phyloP scores from a whole-genome alignment of 805 yeast genomes.

The Ogataea allantospora region DNA sequence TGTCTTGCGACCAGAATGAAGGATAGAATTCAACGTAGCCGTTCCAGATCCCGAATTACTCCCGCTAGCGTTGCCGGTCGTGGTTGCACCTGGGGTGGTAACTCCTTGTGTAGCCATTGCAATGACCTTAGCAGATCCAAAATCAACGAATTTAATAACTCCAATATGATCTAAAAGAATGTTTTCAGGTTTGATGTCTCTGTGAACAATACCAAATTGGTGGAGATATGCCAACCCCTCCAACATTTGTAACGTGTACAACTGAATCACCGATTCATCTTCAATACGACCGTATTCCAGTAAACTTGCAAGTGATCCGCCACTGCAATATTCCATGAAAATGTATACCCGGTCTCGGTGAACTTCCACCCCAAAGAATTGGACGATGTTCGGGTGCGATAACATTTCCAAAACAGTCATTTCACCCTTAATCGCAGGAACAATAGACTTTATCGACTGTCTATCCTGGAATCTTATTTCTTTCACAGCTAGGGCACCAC shows the following conservation, averaged over 20 bases:
- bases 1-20: constrained; percentile 27
- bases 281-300: constrained; percentile 92
- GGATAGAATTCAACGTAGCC: constrained; percentile 17
- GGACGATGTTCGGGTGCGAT: constrained; percentile 94
- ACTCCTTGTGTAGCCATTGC: constrained; percentile 50
- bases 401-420: constrained; percentile 95
- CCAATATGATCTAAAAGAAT: constrained; percentile 88
- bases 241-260: constrained; percentile 85
- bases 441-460: constrained; percentile 77
- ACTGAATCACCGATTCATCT: constrained; percentile 89
- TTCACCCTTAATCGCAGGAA: constrained; percentile 89
- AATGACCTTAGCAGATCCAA: constrained; percentile 94
- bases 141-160: constrained; percentile 91
- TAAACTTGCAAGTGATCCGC: constrained; percentile 85
- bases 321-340: constrained; percentile 97
- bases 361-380: constrained; percentile 95
- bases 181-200: constrained; percentile 96
- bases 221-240: constrained; percentile 95
- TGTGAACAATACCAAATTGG: constrained; percentile 91
- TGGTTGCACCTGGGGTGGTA: constrained; percentile 6
- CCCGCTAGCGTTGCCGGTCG: constrained; percentile 8
- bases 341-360: constrained; percentile 93
- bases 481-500: constrained; percentile 95
- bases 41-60: constrained; percentile 13
- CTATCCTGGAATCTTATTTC: constrained; percentile 89